A percentile compares a stretch with the other conserved stretches of the same genome.
phyloP scores from a whole-genome alignment of 2,329 filamentous ascomycete species.

The Sordariomycetes sp. region DNA sequence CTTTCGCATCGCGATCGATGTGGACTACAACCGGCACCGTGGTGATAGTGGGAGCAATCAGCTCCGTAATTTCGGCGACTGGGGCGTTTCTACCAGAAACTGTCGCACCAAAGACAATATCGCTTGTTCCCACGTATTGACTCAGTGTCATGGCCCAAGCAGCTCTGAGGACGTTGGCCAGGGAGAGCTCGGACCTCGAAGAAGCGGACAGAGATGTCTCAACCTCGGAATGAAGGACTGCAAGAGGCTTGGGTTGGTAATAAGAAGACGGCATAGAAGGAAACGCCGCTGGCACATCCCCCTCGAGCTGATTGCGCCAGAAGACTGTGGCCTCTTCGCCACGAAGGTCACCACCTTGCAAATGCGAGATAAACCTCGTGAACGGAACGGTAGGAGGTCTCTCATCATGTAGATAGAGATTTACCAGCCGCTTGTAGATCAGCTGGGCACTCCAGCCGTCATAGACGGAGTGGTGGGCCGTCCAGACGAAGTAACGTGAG shows the following conservation, averaged over 20 bases:
- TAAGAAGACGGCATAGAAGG: not conserved
- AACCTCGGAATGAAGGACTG: constrained; percentile 3
- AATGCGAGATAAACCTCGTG: constrained; percentile 31
- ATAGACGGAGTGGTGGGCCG: constrained; percentile 10
- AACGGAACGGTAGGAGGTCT: constrained; percentile 18
- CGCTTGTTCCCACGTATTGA: constrained; percentile 1
- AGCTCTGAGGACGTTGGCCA: constrained; percentile 6
- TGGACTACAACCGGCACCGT: constrained; percentile 5
- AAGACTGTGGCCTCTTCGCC: constrained; percentile 24
- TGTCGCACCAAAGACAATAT: constrained; percentile 6
- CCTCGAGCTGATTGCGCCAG: constrained; percentile 20
- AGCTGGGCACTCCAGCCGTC: constrained; percentile 8
- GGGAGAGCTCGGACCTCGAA: constrained; percentile 1
- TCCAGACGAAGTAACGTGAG: constrained; percentile 7
- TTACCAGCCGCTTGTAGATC: constrained; percentile 25
- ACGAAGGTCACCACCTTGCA: constrained; percentile 18
- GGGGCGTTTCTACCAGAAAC: constrained; percentile 5
- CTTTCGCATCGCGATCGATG: not conserved
- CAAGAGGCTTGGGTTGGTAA: constrained; percentile 3
- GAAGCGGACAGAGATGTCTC: constrained; percentile 1
- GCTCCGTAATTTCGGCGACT: constrained; percentile 3
- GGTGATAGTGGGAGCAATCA: constrained; percentile 5
- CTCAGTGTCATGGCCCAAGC: constrained; percentile 6
- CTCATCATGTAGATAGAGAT: constrained; percentile 17
- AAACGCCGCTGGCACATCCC: constrained; percentile 1